Base-by-base conservation (phyloP, 139 green algal species). In the Microglena sp. region DNA sequence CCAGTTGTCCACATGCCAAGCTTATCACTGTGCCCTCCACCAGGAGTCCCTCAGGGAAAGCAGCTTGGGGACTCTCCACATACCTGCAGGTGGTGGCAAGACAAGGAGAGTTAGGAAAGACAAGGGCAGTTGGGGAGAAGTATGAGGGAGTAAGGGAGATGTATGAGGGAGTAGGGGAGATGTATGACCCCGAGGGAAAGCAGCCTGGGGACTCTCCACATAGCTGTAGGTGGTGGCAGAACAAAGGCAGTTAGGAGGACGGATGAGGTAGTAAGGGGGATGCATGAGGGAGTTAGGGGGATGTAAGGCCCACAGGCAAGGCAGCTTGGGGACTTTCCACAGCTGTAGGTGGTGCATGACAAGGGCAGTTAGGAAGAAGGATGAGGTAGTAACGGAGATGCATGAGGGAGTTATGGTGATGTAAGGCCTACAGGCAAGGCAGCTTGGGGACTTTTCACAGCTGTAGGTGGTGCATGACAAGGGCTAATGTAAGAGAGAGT, bases 261-360 rank as follows among this genome's bases (percentile, higher is more conserved):
- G n/a, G n/a, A n/a, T n/a, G n/a, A n/a, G n/a, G n/a, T n/a, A n/a
- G n/a, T n/a, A n/a, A n/a, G n/a, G n/a, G n/a, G n/a, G n/a, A n/a
- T n/a, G n/a, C n/a, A n/a, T n/a, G n/a, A n/a, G n/a, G n/a, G n/a
- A n/a, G n/a, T n/a, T n/a, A n/a, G n/a, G n/a, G n/a, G n/a, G n/a
- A n/a, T n/a, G n/a, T n/a, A n/a, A n/a, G n/a, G n/a, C 91, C 92
- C 29, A 68, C 62, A 0, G 90, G 90, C 68, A 96, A 98, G 2
- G 71, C 78, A 18, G 69, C 71, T 0, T 63, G 57, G 0, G 89
- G 89, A 61, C 95, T 75, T 66, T 88, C 76, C 11, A 98, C 78
- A 96, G 26, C 66, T 62, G 45, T 87, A 67, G 8, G 77, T 44
- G 11, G n/a, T n/a, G 11, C 21, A 60, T 32, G 7, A 22, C 8